Evolutionary conservation across 371 early-diverging fungal genomes (phyloP).

Genomic region (Syncephalis plumigaleata): DNA sequence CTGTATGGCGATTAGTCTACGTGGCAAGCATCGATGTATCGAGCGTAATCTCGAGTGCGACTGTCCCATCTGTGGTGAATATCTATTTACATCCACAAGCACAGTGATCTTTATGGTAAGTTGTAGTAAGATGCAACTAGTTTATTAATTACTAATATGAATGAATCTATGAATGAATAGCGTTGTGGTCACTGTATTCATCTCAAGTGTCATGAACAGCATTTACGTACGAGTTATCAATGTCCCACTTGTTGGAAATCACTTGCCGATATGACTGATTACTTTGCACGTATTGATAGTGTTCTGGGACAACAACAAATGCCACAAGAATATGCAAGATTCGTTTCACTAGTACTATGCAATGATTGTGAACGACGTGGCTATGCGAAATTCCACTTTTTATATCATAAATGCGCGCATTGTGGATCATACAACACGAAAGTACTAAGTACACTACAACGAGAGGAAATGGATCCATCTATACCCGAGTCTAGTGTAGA

Average conservation of each 20-base stretch:
- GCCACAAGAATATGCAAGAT: slow-evolving; percentile 76
- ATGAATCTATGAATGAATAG: slow-evolving; percentile 18
- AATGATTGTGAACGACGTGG: slow-evolving; percentile 88
- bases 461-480: background rate
- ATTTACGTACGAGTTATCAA: slow-evolving; percentile 76
- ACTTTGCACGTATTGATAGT: slow-evolving; percentile 70
- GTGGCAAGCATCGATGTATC: slow-evolving; percentile 78
- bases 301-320: slow-evolving; percentile 68
- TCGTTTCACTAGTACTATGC: slow-evolving; percentile 62
- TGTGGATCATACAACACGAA: slow-evolving; percentile 90
- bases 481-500: too few relatives aligned
- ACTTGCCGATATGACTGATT: slow-evolving; percentile 65
- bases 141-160: background rate
- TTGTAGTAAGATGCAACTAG: background rate
- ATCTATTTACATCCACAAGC: slow-evolving; percentile 74
- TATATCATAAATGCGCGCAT: slow-evolving; percentile 83
- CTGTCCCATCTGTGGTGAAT: slow-evolving; percentile 97
- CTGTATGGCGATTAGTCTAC: slow-evolving; percentile 63
- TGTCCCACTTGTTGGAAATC: slow-evolving; percentile 95
- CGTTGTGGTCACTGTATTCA: slow-evolving; percentile 95
- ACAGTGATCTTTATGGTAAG: slow-evolving; percentile 75
- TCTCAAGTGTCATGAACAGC: slow-evolving; percentile 62
- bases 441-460: slow-evolving; percentile 35
- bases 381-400: slow-evolving; percentile 71
- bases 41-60: slow-evolving; percentile 82